Base-by-base conservation (phyloP, 148 eudicot species). In the Hydrangea macrophylla region DNA sequence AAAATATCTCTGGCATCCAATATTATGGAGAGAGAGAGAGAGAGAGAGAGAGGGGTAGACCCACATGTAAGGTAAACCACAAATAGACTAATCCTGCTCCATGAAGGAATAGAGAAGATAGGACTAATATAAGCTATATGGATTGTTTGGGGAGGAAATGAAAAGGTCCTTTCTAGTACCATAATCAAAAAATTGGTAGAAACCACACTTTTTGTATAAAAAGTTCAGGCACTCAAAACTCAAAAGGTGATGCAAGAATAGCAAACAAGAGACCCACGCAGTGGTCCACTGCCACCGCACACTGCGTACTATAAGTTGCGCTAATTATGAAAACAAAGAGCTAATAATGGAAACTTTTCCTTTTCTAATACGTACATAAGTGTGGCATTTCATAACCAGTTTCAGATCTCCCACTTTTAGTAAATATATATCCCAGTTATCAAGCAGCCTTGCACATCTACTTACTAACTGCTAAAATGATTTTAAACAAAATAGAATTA, bases 281-380 rank as follows among this genome's bases (percentile, higher is more conserved):
- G 6, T 61, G 27, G 61, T 37, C 68, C 53, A 54, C 35, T 72
- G 60, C 71, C 67, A 70, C 62, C 67, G 28, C 31, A 58, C 12
- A 28, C 13, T 48, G 9, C 37, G 36, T 51, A 45, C 53, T 37
- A 53, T 26, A 56, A 28, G 58, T 17, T 0, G 32, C 13, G 1
- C 25, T 55, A 26, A 67, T 62, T 23, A 77, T 61, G 50, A 13
- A 20, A 35, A 60, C 25, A 71, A 10, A 3, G 54, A 40, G 68
- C 57, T 55, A 60, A 25, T 26, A 42, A 60, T 64, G 45, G 58
- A 57, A 55, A 44, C 35, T 65, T 24, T 8, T 28, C 60, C 59
- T 33, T 44, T 17, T 55, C 62, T 20, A 5, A 22, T 15, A 48
- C 22, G 12, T 17, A 45, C 51, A 42, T 11, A 15, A 55, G 39